Evolutionary conservation across 2,329 filamentous ascomycete species (phyloP).

Genomic region (Fusarium continuum): DNA sequence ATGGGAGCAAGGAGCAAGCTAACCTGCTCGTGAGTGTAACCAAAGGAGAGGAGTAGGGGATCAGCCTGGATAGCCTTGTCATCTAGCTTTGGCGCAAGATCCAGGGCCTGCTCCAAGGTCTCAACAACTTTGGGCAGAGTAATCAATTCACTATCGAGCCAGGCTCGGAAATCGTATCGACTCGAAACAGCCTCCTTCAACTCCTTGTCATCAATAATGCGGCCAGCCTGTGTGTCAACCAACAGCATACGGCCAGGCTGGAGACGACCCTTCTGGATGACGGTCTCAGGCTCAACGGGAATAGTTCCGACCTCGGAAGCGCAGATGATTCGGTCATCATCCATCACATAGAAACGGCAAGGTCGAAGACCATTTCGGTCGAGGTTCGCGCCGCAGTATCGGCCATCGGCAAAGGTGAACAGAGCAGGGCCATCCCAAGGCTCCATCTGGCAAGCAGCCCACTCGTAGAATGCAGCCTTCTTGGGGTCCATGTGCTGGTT

Average conservation of each 20-base stretch:
- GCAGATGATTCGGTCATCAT: slow-evolving; percentile 96
- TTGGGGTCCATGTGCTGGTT: slow-evolving; percentile 91
- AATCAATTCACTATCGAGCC: slow-evolving; percentile 87
- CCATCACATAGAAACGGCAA: slow-evolving; percentile 96
- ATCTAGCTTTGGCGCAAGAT: slow-evolving; percentile 74
- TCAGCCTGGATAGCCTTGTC: slow-evolving; percentile 82
- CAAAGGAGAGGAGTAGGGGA: slow-evolving; percentile 83
- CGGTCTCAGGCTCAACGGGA: slow-evolving; percentile 84
- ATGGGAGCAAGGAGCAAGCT: slow-evolving; percentile 91
- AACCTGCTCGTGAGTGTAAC: slow-evolving; percentile 95
- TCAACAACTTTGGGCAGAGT: slow-evolving; percentile 80
- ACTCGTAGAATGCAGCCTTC: slow-evolving; percentile 98
- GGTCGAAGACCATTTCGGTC: slow-evolving; percentile 95
- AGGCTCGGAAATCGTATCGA: slow-evolving; percentile 86
- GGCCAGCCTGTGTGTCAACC: slow-evolving; percentile 87
- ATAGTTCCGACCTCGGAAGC: slow-evolving; percentile 97
- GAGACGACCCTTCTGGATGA: slow-evolving; percentile 91
- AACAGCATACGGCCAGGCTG: slow-evolving; percentile 96
- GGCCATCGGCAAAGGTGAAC: slow-evolving; percentile 95
- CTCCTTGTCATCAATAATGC: slow-evolving; percentile 94
- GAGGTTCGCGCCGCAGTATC: slow-evolving; percentile 96
- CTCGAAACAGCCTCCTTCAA: slow-evolving; percentile 88
- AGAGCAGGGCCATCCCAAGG: slow-evolving; percentile 97
- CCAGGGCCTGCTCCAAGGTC: slow-evolving; percentile 65
- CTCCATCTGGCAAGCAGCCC: slow-evolving; percentile 99